Evolutionary conservation across 495 filamentous ascomycete species (phyloP), one percentile per base, ranked within the genome.

Genomic region (Talaromyces ruber): DNA sequence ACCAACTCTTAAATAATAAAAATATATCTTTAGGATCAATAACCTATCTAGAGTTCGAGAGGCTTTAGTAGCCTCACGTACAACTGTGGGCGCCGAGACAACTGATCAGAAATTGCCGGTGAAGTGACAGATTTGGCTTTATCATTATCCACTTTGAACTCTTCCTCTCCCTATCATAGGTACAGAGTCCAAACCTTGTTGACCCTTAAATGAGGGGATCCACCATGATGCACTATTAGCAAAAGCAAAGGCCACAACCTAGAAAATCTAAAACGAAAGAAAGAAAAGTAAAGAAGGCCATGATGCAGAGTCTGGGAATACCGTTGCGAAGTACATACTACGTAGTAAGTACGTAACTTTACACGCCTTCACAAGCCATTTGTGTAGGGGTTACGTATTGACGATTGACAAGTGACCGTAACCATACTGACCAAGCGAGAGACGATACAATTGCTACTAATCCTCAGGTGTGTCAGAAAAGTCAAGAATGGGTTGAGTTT

Each of bases 161-260:
- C 12, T 39, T 39, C 4, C 34, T 39, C 34, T n/a, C 43, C 16
- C 5, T 25, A 54, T 28, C 51, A 54, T 1, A 2, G 24, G 9
- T 26, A 14, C 12, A 24, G 8, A 54, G 51, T 6, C 11, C 51
- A 54, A 54, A 54, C 51, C 9, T 54, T 54, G 51, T 26, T 54
- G 51, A 54, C 51, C 51, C 51, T 54, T 22, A 29, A 21, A 25
- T 26, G 51, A 54, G 51, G 22, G 24, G 51, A 28, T 54, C 26
- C 22, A 18, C 12, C 51, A 26, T 21, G 51, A 28, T 54, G 14
- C 22, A 18, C 12, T 24, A 26, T 21, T 52, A 24, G 47, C 47
- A 22, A 52, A 52, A 54, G 51, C 51, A 54, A 28, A 54, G 51
- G 22, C 51, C 51, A 54, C 51, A 54, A 54, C 51, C 51, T 54